phyloP scores from a whole-genome alignment of 2,329 filamentous ascomycete species.

The Tolypocladium inflatum region DNA sequence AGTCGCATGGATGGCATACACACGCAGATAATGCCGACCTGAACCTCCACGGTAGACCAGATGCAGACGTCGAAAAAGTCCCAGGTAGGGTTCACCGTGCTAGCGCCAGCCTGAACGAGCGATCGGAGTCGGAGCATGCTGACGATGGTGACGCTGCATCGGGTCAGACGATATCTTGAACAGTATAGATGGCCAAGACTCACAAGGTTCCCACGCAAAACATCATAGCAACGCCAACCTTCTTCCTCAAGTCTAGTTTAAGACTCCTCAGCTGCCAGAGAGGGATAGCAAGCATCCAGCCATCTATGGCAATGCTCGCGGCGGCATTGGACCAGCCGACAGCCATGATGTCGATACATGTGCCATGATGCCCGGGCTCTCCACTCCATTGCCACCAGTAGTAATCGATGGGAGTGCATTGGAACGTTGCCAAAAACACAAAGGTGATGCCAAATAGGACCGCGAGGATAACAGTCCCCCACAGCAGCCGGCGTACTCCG shows the following conservation, averaged over 20 bases:
- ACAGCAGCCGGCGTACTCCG: conserved; percentile 28
- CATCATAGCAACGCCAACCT: conserved; percentile 38
- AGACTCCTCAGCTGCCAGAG: conserved; percentile 32
- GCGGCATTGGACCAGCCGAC: conserved; percentile 41
- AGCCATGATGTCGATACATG: conserved; percentile 38
- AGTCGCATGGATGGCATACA: conserved; percentile 27
- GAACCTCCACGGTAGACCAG: conserved; percentile 28
- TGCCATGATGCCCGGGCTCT: conserved; percentile 25
- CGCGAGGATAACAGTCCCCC: conserved; percentile 29
- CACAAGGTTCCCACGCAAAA: conserved; percentile 39
- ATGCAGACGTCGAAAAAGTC: conserved; percentile 19
- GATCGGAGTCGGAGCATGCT: conserved; percentile 26
- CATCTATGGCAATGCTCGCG: conserved; percentile 42
- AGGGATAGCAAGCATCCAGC: conserved; percentile 42
- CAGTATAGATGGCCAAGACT: conserved; percentile 8
- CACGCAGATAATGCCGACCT: conserved; percentile 27
- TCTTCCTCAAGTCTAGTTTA: conserved; percentile 36
- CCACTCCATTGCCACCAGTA: conserved; percentile 46
- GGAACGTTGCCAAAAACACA: conserved; percentile 33
- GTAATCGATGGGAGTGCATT: conserved; percentile 40
- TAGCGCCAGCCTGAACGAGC: conserved; percentile 18
- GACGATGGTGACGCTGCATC: conserved; percentile 24
- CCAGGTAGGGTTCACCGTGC: conserved; percentile 24
- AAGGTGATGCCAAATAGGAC: conserved; percentile 30
- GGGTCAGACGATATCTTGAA: no score